Percentiles rank a stretch among this genome's conserved stretches.
Conservation (phyloP, 495 filamentous ascomycete genomes). For the Penicillium steckii region DNA sequence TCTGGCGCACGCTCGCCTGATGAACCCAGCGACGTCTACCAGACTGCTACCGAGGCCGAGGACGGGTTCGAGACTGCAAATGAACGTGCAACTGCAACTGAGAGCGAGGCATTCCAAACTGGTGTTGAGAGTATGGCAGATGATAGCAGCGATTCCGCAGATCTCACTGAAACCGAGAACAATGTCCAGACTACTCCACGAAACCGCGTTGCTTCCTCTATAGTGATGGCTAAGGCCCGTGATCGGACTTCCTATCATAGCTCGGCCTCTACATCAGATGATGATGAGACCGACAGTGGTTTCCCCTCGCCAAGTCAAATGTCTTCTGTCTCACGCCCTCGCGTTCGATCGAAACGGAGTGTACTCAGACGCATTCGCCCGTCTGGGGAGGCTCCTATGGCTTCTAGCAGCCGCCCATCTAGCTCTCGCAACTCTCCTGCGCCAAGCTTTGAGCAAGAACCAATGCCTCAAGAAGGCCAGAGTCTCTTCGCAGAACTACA, state of each 20-base stretch:
- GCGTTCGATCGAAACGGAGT: conserved; percentile 65
- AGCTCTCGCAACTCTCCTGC: conserved; percentile 52
- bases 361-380: conserved; percentile 61
- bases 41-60: conserved; percentile 81
- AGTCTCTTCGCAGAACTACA: conserved; percentile 90
- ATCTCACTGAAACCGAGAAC: conserved; percentile 84
- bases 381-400: conserved; percentile 62
- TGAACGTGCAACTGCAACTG: conserved; percentile 70
- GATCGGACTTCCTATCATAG: conserved; percentile 73
- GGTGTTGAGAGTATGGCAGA: conserved; percentile 78
- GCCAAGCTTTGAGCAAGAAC: conserved; percentile 40
- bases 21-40: conserved; percentile 66
- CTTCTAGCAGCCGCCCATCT: conserved; percentile 45
- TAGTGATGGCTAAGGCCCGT: conserved; percentile 46
- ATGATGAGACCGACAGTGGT: conserved; percentile 59
- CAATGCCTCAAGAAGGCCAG: conserved; percentile 60
- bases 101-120: conserved; percentile 94
- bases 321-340: conserved; percentile 65
- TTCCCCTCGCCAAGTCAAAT: conserved; percentile 61
- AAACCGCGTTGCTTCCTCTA: conserved; percentile 39
- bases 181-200: conserved; percentile 48
- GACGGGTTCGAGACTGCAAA: conserved; percentile 83
- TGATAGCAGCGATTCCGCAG: conserved; percentile 67
- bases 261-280: conserved; percentile 84
- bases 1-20: conserved; percentile 30